Evolutionary conservation across 2,329 filamentous ascomycete genomes (phyloP).

Genomic region (Fusarium sp.): DNA sequence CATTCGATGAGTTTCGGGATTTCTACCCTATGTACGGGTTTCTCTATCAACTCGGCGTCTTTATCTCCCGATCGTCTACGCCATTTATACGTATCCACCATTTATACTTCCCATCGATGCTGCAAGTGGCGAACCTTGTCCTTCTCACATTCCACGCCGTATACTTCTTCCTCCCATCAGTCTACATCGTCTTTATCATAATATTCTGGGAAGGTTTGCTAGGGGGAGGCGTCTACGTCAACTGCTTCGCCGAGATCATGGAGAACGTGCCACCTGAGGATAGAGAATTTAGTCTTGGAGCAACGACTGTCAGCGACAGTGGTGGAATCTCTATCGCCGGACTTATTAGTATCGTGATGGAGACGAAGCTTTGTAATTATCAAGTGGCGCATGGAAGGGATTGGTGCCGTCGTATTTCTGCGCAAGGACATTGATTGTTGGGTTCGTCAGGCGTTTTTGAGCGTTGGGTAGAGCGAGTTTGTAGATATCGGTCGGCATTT

Average conservation of each 20-base stretch:
- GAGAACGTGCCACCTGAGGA: slow-evolving; percentile 80
- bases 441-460: slow-evolving; percentile 5
- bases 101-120: slow-evolving; percentile 81
- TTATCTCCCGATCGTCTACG: slow-evolving; percentile 89
- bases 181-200: slow-evolving; percentile 85
- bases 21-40: slow-evolving; percentile 97
- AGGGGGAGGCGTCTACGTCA: slow-evolving; percentile 92
- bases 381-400: slow-evolving; percentile 83
- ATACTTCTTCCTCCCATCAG: slow-evolving; percentile 80
- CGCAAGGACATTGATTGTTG: slow-evolving; percentile 30
- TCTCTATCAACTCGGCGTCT: slow-evolving; percentile 94
- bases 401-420: slow-evolving; percentile 69
- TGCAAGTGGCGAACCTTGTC: slow-evolving; percentile 81
- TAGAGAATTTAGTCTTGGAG: slow-evolving; percentile 88
- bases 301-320: slow-evolving; percentile 91
- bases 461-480: not conserved
- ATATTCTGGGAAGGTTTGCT: slow-evolving; percentile 95
- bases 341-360: slow-evolving; percentile 82
- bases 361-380: slow-evolving; percentile 82
- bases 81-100: slow-evolving; percentile 84
- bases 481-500: not conserved
- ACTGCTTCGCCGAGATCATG: slow-evolving; percentile 93
- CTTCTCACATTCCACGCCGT: slow-evolving; percentile 80
- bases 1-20: slow-evolving; percentile 81
- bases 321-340: slow-evolving; percentile 89